phyloP scores from a whole-genome alignment of 495 filamentous ascomycete species.

The Cladorrhinum samala region DNA sequence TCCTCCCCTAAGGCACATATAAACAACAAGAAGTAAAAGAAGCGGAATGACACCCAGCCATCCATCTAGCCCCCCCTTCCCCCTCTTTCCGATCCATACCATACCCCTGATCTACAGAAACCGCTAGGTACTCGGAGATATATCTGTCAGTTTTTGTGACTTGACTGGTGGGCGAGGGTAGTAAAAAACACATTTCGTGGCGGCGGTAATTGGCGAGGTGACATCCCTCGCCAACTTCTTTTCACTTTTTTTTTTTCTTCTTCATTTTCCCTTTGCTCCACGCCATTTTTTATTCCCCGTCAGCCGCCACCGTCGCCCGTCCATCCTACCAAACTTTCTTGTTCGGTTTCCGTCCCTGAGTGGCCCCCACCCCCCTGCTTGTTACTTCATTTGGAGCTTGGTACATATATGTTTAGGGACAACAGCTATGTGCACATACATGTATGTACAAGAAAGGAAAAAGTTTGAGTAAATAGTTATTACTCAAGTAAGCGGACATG shows the following conservation, averaged over 20 bases:
- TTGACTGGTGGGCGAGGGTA: too few relatives aligned
- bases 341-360: background rate
- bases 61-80: background rate
- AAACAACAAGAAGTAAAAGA: background rate
- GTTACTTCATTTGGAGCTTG: background rate
- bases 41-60: background rate
- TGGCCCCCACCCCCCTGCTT: background rate
- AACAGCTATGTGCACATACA: background rate
- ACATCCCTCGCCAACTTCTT: background rate
- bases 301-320: background rate
- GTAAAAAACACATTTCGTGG: too few relatives aligned
- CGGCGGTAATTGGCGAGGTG: background rate
- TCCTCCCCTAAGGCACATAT: too few relatives aligned
- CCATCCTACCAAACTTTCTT: background rate
- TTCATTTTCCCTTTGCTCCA: too few relatives aligned
- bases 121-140: background rate
- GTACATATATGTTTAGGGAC: background rate
- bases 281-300: background rate
- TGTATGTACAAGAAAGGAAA: too few relatives aligned
- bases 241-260: background rate
- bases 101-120: background rate
- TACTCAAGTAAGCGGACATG: background rate
- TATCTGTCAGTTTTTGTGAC: background rate
- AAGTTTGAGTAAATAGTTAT: too few relatives aligned
- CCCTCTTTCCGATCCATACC: background rate